phyloP scores from a whole-genome alignment of 306 rosid genomes.

The Abrus pulchellus region DNA sequence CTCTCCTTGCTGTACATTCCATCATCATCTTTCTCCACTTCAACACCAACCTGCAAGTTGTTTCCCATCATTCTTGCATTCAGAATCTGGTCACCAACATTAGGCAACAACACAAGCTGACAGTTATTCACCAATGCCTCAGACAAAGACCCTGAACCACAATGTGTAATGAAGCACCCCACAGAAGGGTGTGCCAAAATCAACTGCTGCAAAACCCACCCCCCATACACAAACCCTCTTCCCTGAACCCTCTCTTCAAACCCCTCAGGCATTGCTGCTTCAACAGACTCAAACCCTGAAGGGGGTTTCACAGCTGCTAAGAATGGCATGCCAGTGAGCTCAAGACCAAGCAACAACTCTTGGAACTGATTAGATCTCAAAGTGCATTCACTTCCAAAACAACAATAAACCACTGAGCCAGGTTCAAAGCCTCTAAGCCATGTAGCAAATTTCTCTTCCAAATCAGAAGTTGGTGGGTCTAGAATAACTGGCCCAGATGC shows the following conservation, averaged over 20 bases:
- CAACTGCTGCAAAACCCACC: slow-evolving; percentile 53
- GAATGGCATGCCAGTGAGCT: slow-evolving; percentile 44
- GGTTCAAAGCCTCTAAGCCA: slow-evolving; percentile 40
- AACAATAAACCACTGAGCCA: slow-evolving; percentile 47
- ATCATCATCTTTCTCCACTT: slow-evolving; percentile 52
- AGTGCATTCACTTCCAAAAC: slow-evolving; percentile 55
- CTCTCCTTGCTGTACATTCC: slow-evolving; percentile 43
- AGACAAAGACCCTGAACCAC: slow-evolving; percentile 53
- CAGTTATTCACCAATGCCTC: slow-evolving; percentile 52
- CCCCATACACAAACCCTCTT: slow-evolving; percentile 49
- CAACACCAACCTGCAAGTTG: slow-evolving; percentile 55
- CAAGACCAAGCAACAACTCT: slow-evolving; percentile 55
- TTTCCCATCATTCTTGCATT: slow-evolving; percentile 52
- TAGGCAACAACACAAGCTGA: slow-evolving; percentile 50
- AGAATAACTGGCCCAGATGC: slow-evolving; percentile 42
- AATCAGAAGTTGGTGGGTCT: slow-evolving; percentile 31
- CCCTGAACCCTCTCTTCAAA: slow-evolving; percentile 42
- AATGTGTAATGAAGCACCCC: slow-evolving; percentile 54
- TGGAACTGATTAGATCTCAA: slow-evolving; percentile 39
- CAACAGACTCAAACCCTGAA: slow-evolving; percentile 40
- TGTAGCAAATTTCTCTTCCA: slow-evolving; percentile 47
- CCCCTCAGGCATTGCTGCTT: slow-evolving; percentile 53
- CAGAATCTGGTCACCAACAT: slow-evolving; percentile 43
- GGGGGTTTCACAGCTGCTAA: slow-evolving; percentile 52
- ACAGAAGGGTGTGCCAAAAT: slow-evolving; percentile 53